A percentile compares a stretch with the other conserved stretches of the same genome.
These are phyloP conservation scores for Metschnikowia reukaufii DNA, from an alignment of 805 yeast species.

Conservation along the genomic window DNA sequence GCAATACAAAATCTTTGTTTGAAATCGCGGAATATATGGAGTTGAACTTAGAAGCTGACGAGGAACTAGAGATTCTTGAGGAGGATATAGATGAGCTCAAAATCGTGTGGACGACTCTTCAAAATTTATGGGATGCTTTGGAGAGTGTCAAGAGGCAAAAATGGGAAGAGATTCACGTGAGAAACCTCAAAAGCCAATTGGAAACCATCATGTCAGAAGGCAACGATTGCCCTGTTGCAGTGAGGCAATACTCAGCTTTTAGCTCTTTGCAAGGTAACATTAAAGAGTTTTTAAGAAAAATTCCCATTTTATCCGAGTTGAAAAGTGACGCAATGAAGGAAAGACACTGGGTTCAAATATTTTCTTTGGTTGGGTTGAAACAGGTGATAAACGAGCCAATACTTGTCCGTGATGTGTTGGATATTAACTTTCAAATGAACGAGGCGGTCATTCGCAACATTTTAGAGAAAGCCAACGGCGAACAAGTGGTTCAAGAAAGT, in stretches of 20 bases:
- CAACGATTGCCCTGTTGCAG: conserved; percentile 53
- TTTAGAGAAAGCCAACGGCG: conserved; percentile 68
- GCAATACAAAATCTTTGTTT: background rate
- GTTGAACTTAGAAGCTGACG: conserved; percentile 29
- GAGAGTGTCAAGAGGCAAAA: conserved; percentile 38
- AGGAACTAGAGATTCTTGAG: conserved; percentile 29
- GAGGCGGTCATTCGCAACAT: conserved; percentile 47
- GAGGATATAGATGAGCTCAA: conserved; percentile 58
- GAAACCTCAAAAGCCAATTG: conserved; percentile 45
- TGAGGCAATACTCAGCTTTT: conserved; percentile 70
- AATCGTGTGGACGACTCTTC: conserved; percentile 64
- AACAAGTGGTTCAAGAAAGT: conserved; percentile 60
- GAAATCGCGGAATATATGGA: conserved; percentile 29
- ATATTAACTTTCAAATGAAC: conserved; percentile 48
- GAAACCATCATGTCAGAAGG: conserved; percentile 50
- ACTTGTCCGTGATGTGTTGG: conserved; percentile 62
- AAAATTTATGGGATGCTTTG: conserved; percentile 48
- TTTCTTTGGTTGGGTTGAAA: conserved; percentile 32
- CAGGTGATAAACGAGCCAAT: conserved; percentile 25
- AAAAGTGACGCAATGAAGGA: conserved; percentile 56
- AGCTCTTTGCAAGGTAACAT: conserved; percentile 52
- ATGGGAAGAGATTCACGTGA: conserved; percentile 53
- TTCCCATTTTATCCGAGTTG: conserved; percentile 44
- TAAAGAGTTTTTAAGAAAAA: conserved; percentile 39
- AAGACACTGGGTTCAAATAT: conserved; percentile 65